A percentile compares a stretch with the other conserved stretches of the same genome.
Evolutionary conservation across 1,284 basidiomycete genomes (phyloP).

Genomic region (Singerocomus inundabilis): DNA sequence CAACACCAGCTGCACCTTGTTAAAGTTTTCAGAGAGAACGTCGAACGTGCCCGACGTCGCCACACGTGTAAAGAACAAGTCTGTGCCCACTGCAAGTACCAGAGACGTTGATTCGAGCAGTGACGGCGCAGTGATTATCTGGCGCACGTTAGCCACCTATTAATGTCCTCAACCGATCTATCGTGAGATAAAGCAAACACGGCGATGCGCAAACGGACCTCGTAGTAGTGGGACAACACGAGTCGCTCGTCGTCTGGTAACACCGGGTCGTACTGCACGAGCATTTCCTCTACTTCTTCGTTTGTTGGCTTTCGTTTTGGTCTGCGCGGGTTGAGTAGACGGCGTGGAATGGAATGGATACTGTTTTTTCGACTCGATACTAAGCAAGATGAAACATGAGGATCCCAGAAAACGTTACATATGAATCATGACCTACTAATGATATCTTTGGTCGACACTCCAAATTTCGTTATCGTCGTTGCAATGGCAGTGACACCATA

Average conservation of each 20-base stretch:
- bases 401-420: neutral
- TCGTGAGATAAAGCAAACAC: neutral
- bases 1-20: constrained; percentile 88
- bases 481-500: constrained; percentile 67
- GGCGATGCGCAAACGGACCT: constrained; percentile 43
- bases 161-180: neutral
- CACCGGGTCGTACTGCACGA: constrained; percentile 83
- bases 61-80: constrained; percentile 82
- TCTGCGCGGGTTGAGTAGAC: constrained; percentile 82
- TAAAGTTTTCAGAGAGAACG: constrained; percentile 88
- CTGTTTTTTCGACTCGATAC: constrained; percentile 78
- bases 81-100: constrained; percentile 85
- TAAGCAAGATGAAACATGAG: constrained; percentile 29
- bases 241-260: constrained; percentile 72
- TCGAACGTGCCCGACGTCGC: constrained; percentile 92
- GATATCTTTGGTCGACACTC: constrained; percentile 85
- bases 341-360: constrained; percentile 73
- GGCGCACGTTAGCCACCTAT: constrained; percentile 65
- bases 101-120: constrained; percentile 90
- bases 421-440: constrained; percentile 54
- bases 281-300: constrained; percentile 82
- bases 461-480: constrained; percentile 82
- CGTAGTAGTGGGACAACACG: constrained; percentile 77
- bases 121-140: constrained; percentile 75
- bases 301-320: constrained; percentile 76